Percentiles rank a stretch among this genome's conserved stretches.
Evolutionary conservation across 2,329 filamentous ascomycete genomes (phyloP).

Genomic region (Nemania bipapillata): DNA sequence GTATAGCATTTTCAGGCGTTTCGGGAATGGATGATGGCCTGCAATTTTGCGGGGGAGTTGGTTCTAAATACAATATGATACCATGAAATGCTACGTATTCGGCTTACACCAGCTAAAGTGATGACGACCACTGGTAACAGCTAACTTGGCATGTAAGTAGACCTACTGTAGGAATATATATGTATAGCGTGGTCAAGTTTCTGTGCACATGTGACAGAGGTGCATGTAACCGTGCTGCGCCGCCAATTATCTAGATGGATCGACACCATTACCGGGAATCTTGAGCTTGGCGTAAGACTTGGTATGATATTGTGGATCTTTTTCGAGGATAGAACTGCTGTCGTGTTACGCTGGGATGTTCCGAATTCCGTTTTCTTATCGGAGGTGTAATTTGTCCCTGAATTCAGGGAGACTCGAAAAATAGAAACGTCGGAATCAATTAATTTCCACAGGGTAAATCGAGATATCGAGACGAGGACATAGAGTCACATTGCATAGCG

Average conservation of each 20-base stretch:
- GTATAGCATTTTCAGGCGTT: constrained; percentile 51
- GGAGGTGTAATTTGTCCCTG: not conserved
- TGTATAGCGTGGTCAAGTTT: not conserved
- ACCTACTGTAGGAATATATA: too few relatives aligned
- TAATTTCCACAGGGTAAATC: not conserved
- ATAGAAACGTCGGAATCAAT: not conserved
- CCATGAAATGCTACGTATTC: constrained; percentile 41
- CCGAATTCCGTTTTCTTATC: not conserved
- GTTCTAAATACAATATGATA: constrained; percentile 48
- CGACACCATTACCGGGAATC: not conserved
- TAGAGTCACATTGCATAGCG: not conserved
- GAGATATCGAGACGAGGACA: not conserved
- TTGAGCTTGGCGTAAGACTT: constrained; percentile 10
- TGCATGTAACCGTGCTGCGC: not conserved
- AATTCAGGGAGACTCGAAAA: constrained; percentile 13
- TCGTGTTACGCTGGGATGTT: constrained; percentile 8
- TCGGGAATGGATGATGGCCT: constrained; percentile 46
- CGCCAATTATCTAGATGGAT: not conserved
- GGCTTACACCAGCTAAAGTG: not conserved
- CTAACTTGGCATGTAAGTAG: not conserved
- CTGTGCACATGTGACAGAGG: not conserved
- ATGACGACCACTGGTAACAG: not conserved
- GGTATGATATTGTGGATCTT: constrained; percentile 9
- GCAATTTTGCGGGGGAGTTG: constrained; percentile 42
- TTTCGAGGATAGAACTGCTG: not conserved